Evolutionary conservation across 371 early-diverging fungal species (phyloP).

Genomic region (Rhizomucor pusillus): DNA sequence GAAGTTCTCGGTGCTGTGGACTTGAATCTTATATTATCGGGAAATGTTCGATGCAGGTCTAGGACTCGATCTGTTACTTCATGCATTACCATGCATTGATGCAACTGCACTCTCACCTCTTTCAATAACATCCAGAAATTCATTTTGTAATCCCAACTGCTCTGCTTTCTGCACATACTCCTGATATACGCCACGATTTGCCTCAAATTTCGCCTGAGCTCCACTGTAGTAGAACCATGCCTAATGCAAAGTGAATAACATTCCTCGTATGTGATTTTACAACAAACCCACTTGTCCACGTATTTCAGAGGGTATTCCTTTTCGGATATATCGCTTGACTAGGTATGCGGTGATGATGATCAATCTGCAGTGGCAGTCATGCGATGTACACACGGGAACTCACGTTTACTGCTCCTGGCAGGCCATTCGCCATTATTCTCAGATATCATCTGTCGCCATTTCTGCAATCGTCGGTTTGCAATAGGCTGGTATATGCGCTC

Average conservation of each 20-base stretch:
- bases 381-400: background rate
- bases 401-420: conserved; percentile 59
- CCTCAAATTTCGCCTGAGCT: conserved; percentile 57
- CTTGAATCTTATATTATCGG: conserved; percentile 66
- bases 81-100: too few relatives aligned
- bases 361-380: background rate
- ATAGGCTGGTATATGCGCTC: conserved; percentile 60
- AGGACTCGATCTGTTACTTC: background rate
- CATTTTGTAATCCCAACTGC: conserved; percentile 44
- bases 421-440: conserved; percentile 60
- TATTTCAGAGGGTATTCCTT: conserved; percentile 71
- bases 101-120: conserved; percentile 21
- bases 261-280: too few relatives aligned
- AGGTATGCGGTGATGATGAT: background rate
- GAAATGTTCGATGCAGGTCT: conserved; percentile 77
- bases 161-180: conserved; percentile 50
- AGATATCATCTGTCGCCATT: conserved; percentile 60
- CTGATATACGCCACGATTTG: conserved; percentile 60
- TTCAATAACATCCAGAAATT: conserved; percentile 67
- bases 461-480: conserved; percentile 52
- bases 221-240: conserved; percentile 81
- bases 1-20: conserved; percentile 8
- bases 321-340: conserved; percentile 74
- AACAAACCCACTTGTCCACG: conserved; percentile 52
- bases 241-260: conserved; percentile 17